Evolutionary conservation across 495 filamentous ascomycete genomes (phyloP).

Genomic region (Saxophila tyrrhenica): DNA sequence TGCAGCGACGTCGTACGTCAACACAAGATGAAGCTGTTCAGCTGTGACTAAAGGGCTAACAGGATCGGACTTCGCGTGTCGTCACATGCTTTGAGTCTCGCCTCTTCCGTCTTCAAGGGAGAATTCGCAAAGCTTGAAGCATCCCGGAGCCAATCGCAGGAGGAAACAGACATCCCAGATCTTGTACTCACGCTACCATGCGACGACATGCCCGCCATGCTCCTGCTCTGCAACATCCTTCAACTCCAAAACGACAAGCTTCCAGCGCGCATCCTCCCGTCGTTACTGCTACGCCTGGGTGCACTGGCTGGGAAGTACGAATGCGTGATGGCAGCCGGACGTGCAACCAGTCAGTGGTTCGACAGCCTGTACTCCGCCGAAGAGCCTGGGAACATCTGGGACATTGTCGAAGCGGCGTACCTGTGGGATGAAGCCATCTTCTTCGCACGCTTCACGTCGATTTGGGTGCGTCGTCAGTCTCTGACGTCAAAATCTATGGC

Average conservation of each 20-base stretch:
- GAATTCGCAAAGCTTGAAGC: not conserved
- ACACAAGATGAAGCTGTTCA: not conserved
- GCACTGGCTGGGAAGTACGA: conserved; percentile 6
- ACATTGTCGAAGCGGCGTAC: conserved; percentile 6
- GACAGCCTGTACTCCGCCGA: conserved; percentile 9
- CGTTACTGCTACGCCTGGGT: conserved; percentile 7
- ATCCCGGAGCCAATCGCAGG: not conserved
- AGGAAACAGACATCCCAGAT: too few relatives aligned
- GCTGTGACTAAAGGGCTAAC: not conserved
- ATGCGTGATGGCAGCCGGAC: conserved; percentile 7
- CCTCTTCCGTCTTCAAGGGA: conserved; percentile 8
- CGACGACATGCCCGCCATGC: conserved; percentile 7
- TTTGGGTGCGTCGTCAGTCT: not conserved
- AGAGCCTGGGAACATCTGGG: not conserved
- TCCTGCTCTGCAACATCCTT: conserved; percentile 11
- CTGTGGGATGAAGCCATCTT: conserved; percentile 1
- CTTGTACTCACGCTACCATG: not conserved
- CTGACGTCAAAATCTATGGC: not conserved
- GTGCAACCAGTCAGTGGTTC: conserved; percentile 7
- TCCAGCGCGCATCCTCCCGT: conserved; percentile 3
- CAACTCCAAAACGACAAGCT: conserved; percentile 16
- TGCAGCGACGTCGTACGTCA: not conserved
- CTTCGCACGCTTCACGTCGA: conserved; percentile 2
- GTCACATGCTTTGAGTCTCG: not conserved
- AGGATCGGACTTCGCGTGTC: conserved; percentile 4